Percentiles rank a stretch among this genome's conserved stretches.
Conservation (phyloP, 495 filamentous ascomycete species). For the Daldinia loculata region DNA sequence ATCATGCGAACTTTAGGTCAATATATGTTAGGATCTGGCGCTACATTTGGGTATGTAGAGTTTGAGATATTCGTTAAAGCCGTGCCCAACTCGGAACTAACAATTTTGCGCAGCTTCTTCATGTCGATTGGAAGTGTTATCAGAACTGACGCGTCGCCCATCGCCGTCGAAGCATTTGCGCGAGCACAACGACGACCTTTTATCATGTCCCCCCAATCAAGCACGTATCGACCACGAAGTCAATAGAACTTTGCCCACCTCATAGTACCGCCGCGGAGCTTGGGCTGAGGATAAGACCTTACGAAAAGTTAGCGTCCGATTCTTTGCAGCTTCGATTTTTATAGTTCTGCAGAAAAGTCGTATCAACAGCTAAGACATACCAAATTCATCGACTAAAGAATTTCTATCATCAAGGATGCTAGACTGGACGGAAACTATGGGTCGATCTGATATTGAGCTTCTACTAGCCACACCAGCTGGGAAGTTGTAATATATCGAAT, state of each 20-base stretch:
- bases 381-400: constrained; percentile 4
- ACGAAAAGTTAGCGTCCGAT: background rate
- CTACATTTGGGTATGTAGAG: constrained; percentile 86
- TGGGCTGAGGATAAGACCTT: background rate
- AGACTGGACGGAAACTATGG: background rate
- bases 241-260: constrained; percentile 18
- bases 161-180: constrained; percentile 68
- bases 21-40: constrained; percentile 97
- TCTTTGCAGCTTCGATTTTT: background rate
- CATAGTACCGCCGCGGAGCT: background rate
- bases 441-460: constrained; percentile 5
- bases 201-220: constrained; percentile 63
- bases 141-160: constrained; percentile 77
- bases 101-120: constrained; percentile 77
- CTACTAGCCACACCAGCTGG: background rate
- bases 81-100: constrained; percentile 16
- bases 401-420: constrained; percentile 3
- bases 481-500: constrained; percentile 27
- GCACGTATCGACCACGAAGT: constrained; percentile 50
- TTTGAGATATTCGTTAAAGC: background rate
- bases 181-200: constrained; percentile 67
- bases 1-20: constrained; percentile 92
- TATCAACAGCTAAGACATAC: constrained; percentile 1
- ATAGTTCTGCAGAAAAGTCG: background rate
- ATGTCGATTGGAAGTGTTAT: constrained; percentile 99